Conservation (phyloP, 345 rosid genomes). For the Turnera subulata region DNA sequence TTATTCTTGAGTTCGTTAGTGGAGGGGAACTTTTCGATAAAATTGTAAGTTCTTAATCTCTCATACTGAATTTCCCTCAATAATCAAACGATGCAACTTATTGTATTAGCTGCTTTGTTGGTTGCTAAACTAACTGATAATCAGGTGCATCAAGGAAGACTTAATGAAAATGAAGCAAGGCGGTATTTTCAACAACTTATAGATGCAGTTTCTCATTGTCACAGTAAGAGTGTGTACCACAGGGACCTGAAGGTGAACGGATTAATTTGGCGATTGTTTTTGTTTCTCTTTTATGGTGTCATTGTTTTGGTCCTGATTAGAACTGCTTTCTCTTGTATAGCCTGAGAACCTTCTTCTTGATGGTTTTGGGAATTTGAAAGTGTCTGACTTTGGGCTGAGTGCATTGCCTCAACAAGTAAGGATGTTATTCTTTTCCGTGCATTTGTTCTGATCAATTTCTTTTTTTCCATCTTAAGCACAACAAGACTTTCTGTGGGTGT, state of each 20-base stretch:
- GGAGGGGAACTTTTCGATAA: conserved; percentile 34
- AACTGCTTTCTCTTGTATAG: conserved; percentile 25
- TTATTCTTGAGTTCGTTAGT: neutral
- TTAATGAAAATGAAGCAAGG: conserved; percentile 67
- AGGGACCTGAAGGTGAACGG: conserved; percentile 77
- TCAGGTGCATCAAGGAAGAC: conserved; percentile 69
- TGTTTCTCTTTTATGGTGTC: conserved; percentile 2
- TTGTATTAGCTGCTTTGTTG: too few relatives aligned
- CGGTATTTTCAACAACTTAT: conserved; percentile 88
- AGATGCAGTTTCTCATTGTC: conserved; percentile 86
- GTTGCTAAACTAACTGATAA: neutral
- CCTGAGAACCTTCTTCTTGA: conserved; percentile 80
- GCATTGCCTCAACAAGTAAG: conserved; percentile 63
- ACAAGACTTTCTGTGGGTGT: too few relatives aligned
- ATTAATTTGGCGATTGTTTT: conserved; percentile 9
- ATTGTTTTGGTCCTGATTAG: conserved; percentile 17
- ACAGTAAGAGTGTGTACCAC: conserved; percentile 83
- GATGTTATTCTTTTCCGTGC: neutral
- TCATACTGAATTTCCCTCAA: too few relatives aligned
- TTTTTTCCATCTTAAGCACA: too few relatives aligned
- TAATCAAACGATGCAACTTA: too few relatives aligned
- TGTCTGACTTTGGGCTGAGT: conserved; percentile 80
- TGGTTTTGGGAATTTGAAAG: conserved; percentile 57
- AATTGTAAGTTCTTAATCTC: conserved; percentile 43
- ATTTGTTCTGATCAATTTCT: neutral